Percentiles rank a stretch among this genome's conserved stretches.
These are phyloP conservation scores for Podaxis mareebaensis DNA, from an alignment of 768 basidiomycete species.

Conservation along the genomic window DNA sequence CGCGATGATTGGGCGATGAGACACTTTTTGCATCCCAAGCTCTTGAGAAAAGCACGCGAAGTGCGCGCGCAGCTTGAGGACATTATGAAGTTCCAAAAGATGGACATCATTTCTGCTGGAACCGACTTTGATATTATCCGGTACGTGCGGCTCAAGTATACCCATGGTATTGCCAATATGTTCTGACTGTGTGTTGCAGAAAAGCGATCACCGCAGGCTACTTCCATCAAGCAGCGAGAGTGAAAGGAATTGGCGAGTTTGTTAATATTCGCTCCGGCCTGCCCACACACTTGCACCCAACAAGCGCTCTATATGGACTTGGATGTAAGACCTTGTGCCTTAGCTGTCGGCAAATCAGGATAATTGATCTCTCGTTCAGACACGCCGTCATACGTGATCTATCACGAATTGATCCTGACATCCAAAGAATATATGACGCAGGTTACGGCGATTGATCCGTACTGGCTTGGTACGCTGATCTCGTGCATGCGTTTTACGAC, in stretches of 20 bases:
- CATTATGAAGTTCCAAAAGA: slow-evolving; percentile 99
- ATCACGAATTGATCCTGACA: slow-evolving; percentile 94
- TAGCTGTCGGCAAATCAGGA: slow-evolving; percentile 1
- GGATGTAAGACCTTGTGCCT: slow-evolving; percentile 65
- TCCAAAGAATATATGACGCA: slow-evolving; percentile 99
- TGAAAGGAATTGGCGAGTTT: slow-evolving; percentile 99
- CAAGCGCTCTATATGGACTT: slow-evolving; percentile 93
- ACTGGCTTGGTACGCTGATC: slow-evolving; percentile 81
- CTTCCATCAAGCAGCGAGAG: slow-evolving; percentile 97
- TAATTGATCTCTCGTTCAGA: slow-evolving; percentile 44
- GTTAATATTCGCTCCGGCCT: slow-evolving; percentile 95
- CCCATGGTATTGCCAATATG: not conserved
- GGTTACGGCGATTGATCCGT: slow-evolving; percentile 96
- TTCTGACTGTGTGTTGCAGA: slow-evolving; percentile 37
- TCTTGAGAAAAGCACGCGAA: slow-evolving; percentile 92
- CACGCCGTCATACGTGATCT: slow-evolving; percentile 95
- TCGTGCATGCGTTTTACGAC: not conserved
- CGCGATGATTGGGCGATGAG: slow-evolving; percentile 94
- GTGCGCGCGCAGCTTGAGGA: slow-evolving; percentile 95
- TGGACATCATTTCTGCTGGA: slow-evolving; percentile 88
- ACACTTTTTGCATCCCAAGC: slow-evolving; percentile 96
- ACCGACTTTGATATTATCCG: slow-evolving; percentile 92
- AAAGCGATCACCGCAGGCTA: slow-evolving; percentile 98
- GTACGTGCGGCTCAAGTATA: slow-evolving; percentile 31
- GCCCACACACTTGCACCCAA: slow-evolving; percentile 95